Percentiles rank a stretch among this genome's conserved stretches.
phyloP scores from a whole-genome alignment of 208 protist species.

The Lotmaria passim region DNA sequence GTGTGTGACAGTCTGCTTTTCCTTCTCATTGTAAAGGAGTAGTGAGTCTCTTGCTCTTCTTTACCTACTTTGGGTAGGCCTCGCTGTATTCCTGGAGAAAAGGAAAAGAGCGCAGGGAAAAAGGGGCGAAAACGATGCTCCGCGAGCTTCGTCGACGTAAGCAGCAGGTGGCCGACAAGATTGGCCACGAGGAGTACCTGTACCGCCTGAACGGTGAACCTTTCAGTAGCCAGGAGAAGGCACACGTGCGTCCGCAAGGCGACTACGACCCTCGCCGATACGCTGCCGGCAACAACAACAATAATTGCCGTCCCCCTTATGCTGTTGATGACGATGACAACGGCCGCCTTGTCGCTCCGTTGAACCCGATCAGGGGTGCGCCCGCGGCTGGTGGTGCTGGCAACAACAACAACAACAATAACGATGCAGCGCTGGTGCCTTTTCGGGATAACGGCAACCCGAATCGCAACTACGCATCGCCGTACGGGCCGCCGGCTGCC shows the following conservation, averaged over 20 bases:
- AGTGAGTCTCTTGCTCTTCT: no score
- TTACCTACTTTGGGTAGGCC: no score
- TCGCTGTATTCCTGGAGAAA: no score
- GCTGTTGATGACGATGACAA: slow-evolving; percentile 29
- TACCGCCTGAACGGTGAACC: slow-evolving; percentile 66
- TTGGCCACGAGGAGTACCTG: slow-evolving; percentile 81
- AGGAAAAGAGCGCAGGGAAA: no score
- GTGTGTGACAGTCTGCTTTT: no score
- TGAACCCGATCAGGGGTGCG: slow-evolving; percentile 17
- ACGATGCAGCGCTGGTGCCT: slow-evolving; percentile 13
- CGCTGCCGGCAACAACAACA: slow-evolving; percentile 13
- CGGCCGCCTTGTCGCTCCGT: slow-evolving; percentile 6
- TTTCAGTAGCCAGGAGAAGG: slow-evolving; percentile 28
- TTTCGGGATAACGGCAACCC: slow-evolving; percentile 2
- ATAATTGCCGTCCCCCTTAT: slow-evolving; percentile 25
- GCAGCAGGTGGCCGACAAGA: slow-evolving; percentile 77
- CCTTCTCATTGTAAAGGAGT: no score
- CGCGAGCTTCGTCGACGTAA: slow-evolving; percentile 62
- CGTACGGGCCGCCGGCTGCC: slow-evolving; percentile 21
- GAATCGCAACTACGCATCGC: slow-evolving; percentile 16
- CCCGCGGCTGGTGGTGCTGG: slow-evolving; percentile 5
- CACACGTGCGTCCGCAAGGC: slow-evolving; percentile 31
- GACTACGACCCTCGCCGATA: slow-evolving; percentile 27
- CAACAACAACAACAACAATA: slow-evolving; percentile 4
- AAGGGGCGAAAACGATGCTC: slow-evolving; percentile 29